Percentiles rank a stretch among this genome's conserved stretches.
Conservation (phyloP, 345 rosid genomes). For the Draba incana region DNA sequence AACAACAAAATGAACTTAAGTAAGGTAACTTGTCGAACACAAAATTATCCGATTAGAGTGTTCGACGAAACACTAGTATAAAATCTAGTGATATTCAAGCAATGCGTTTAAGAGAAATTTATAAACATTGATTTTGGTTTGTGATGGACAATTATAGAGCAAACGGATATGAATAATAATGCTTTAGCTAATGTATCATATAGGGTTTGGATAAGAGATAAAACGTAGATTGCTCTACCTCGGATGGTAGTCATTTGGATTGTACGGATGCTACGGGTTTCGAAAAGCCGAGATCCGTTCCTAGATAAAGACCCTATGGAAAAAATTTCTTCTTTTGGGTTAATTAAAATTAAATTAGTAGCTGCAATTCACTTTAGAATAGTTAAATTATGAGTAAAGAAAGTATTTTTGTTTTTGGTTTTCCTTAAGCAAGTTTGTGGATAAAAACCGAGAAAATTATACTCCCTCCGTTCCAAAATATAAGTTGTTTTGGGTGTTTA, state of each 20-base stretch:
- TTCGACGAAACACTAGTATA: too few relatives aligned
- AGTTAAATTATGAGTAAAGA: conserved; percentile 22
- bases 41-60: too few relatives aligned
- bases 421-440: conserved; percentile 25
- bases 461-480: too few relatives aligned
- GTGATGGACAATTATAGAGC: not conserved
- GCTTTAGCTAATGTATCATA: not conserved
- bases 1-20: too few relatives aligned
- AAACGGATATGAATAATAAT: not conserved
- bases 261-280: conserved; percentile 30
- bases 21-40: too few relatives aligned
- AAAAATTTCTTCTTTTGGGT: conserved; percentile 13
- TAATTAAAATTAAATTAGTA: conserved; percentile 21
- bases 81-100: too few relatives aligned
- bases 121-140: too few relatives aligned
- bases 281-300: conserved; percentile 25
- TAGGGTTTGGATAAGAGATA: not conserved
- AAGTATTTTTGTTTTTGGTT: too few relatives aligned
- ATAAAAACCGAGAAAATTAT: conserved; percentile 15
- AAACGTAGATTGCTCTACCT: not conserved
- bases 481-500: too few relatives aligned
- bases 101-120: too few relatives aligned
- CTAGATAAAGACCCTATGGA: conserved; percentile 18
- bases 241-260: conserved; percentile 21
- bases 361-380: conserved; percentile 22